Conservation (phyloP, 208 protist genomes). For the Crithidia acanthocephali region DNA sequence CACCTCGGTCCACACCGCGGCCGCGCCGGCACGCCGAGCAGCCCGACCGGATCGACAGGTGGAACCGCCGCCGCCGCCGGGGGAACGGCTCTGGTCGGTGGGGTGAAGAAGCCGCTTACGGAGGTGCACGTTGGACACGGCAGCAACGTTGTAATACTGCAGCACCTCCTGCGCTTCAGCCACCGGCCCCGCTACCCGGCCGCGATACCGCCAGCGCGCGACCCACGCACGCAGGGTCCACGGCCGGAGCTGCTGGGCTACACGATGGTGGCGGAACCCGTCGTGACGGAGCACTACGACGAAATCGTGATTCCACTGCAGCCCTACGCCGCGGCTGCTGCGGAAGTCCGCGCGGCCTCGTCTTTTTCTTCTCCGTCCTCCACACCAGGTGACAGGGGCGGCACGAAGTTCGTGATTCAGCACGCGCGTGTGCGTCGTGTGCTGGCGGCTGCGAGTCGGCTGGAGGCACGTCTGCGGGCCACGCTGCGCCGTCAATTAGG, state of each 20-base stretch:
- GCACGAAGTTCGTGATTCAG: neutral
- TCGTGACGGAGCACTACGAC: conserved; percentile 87
- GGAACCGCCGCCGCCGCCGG: neutral
- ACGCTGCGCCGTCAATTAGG: conserved; percentile 29
- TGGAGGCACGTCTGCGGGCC: conserved; percentile 26
- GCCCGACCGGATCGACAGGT: neutral
- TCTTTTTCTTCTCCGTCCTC: neutral
- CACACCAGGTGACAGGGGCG: too few species aligned
- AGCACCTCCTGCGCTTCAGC: conserved; percentile 83
- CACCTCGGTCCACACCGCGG: conserved; percentile 3
- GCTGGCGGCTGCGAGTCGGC: conserved; percentile 10
- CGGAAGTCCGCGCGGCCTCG: neutral
- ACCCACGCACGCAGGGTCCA: conserved; percentile 34
- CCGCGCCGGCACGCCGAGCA: neutral
- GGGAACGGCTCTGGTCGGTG: too few species aligned
- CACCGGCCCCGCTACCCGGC: conserved; percentile 52
- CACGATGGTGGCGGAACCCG: conserved; percentile 66
- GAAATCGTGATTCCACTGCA: conserved; percentile 72
- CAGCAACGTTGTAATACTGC: conserved; percentile 62
- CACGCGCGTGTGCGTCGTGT: conserved; percentile 3
- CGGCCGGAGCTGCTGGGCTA: conserved; percentile 70
- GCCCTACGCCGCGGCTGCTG: neutral
- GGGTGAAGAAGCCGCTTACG: conserved; percentile 8
- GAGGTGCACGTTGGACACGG: conserved; percentile 38
- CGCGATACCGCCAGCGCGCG: conserved; percentile 58